These are phyloP conservation scores for Solanum sejunctum DNA, from an alignment of 257 asterid species.

Conservation along the genomic window DNA sequence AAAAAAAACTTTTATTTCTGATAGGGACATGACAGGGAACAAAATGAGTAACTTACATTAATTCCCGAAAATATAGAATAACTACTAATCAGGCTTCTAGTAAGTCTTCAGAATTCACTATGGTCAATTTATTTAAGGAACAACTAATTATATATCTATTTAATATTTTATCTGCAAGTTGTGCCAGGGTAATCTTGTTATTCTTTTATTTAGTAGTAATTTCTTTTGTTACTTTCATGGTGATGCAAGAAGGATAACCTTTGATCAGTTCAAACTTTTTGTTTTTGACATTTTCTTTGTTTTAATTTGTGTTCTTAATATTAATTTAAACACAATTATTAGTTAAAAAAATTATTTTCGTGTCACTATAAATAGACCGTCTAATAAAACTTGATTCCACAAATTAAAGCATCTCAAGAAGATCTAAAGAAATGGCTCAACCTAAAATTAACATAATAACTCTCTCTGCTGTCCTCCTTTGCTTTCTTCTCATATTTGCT, in stretches of 20 bases:
- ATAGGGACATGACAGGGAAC: background rate
- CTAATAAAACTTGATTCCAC: background rate
- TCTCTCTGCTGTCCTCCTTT: background rate
- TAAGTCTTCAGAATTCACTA: background rate
- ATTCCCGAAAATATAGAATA: background rate
- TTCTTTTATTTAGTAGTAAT: background rate
- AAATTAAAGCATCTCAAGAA: background rate
- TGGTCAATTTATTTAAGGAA: background rate
- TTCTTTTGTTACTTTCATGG: background rate
- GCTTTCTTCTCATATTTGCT: background rate
- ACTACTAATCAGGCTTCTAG: background rate
- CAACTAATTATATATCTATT: background rate
- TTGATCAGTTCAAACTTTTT: background rate
- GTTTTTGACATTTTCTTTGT: background rate
- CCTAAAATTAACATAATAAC: background rate
- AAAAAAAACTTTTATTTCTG: too few relatives aligned
- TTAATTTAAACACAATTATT: background rate
- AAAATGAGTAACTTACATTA: background rate
- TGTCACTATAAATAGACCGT: background rate
- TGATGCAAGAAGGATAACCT: background rate
- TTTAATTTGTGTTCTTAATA: background rate
- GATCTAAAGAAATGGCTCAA: constrained; percentile 8
- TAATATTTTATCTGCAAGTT: background rate
- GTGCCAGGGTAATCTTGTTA: background rate
- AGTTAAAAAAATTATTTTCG: background rate